A percentile compares a stretch with the other conserved stretches of the same genome.
These are phyloP conservation scores for Myrica gale DNA, from an alignment of 306 rosid species.

Conservation along the genomic window DNA sequence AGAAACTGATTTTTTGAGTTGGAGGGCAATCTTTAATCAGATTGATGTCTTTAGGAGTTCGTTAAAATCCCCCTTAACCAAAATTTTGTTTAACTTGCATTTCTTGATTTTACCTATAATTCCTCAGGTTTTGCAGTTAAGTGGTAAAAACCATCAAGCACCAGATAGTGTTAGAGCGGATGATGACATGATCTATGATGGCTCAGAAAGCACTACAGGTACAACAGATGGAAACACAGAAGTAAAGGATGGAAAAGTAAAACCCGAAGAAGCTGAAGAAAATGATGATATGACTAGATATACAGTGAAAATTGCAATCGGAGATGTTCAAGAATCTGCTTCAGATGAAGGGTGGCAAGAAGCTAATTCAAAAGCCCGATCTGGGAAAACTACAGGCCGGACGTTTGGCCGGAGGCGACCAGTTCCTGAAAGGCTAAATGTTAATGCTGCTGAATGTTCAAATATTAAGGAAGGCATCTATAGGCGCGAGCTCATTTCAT, in stretches of 20 bases:
- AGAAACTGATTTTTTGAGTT: too few species aligned
- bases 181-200: conserved; percentile 39
- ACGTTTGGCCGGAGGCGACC: conserved; percentile 57
- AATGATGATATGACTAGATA: conserved; percentile 29
- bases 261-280: conserved; percentile 45
- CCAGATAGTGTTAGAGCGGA: conserved; percentile 33
- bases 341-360: conserved; percentile 98
- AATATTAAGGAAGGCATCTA: conserved; percentile 43
- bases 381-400: conserved; percentile 50
- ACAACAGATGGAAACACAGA: conserved; percentile 27
- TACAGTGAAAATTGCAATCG: conserved; percentile 33
- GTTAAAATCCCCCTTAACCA: neutral
- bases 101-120: conserved; percentile 24
- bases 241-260: conserved; percentile 27
- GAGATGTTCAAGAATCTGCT: conserved; percentile 51
- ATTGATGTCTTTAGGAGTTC: neutral
- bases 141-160: conserved; percentile 48
- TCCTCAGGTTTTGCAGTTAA: conserved; percentile 52
- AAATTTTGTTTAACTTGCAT: conserved; percentile 9
- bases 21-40: neutral
- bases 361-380: conserved; percentile 76
- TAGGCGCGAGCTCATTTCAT: conserved; percentile 45
- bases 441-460: conserved; percentile 40
- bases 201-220: conserved; percentile 29
- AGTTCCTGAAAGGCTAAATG: conserved; percentile 50